Percentiles rank a stretch among this genome's conserved stretches.
These are phyloP conservation scores for Lachnellula occidentalis DNA, from an alignment of 2,329 filamentous ascomycete genomes.

Conservation along the genomic window DNA sequence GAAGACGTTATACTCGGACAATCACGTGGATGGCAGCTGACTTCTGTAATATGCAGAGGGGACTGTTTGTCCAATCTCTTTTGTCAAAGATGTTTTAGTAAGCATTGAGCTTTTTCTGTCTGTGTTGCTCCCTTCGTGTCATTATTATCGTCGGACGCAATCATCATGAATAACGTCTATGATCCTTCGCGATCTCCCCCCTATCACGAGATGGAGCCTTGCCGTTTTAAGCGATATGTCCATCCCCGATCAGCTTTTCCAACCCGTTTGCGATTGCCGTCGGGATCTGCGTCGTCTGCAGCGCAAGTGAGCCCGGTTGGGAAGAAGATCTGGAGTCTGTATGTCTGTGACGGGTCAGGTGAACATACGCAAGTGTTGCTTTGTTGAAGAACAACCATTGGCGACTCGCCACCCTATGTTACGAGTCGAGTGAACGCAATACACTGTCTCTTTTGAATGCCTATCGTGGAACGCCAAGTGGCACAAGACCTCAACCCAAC, in stretches of 20 bases:
- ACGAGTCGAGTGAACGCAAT: neutral
- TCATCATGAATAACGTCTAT: no score
- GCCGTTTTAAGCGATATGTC: neutral
- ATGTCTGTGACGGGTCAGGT: slow-evolving; percentile 10
- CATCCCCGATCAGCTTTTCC: neutral
- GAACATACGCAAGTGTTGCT: slow-evolving; percentile 12
- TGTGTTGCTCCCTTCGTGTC: neutral
- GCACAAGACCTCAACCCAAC: neutral
- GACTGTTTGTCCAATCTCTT: slow-evolving; percentile 77
- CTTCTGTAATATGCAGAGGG: slow-evolving; percentile 51
- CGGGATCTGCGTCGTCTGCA: neutral
- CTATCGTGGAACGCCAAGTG: neutral
- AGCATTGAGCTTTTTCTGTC: slow-evolving; percentile 35
- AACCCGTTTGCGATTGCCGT: neutral
- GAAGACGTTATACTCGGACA: neutral
- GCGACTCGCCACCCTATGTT: slow-evolving; percentile 10
- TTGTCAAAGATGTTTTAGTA: slow-evolving; percentile 79
- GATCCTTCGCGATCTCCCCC: neutral
- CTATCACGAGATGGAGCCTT: neutral
- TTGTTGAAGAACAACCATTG: neutral
- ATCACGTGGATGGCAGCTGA: slow-evolving; percentile 19
- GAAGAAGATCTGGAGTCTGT: neutral
- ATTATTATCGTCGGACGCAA: no score
- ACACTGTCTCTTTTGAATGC: neutral
- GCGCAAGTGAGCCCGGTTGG: neutral